Base-by-base conservation (phyloP, 2,329 filamentous ascomycete genomes). In the Cladophialophora psammophila region DNA sequence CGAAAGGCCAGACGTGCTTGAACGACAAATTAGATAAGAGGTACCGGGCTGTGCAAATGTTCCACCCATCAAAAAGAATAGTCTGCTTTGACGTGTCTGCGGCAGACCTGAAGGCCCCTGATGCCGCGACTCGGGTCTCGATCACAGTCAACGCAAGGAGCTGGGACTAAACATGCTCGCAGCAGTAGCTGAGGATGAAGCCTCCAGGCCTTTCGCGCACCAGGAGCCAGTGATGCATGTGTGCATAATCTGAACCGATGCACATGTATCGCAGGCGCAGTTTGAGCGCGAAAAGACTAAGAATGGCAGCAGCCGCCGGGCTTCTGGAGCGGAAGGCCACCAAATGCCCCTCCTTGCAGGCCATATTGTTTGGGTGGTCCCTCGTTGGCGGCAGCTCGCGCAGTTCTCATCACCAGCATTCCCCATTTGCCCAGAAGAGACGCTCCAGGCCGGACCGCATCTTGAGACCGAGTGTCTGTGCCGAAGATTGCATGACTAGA, bases 361-460 rank as follows among this genome's bases (percentile, higher is more conserved):
- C 60, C 57, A 63, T 31, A 34, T 12, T 66, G 52, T 62, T 20
- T 63, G 68, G 68, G 60, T 58, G 59, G 32, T 66, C 55, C 65
- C 65, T 62, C 31, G 15, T 55, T 45, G 54, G 38, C 56, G 34
- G 42, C 36, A 50, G 38, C 20, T 52, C 50, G 64, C 60, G 65
- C 63, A 68, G 13, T 52, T 64, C 38, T 65, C 57, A 67, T 52
- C 62, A 66, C 62, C 40, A 18, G 35, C 13, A 12, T 32, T 20
- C 57, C 31, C 35, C 57, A 8, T 8, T 8, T 40, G 40, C 34
- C 18, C 45, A 8, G 53, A 50, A 40, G 7, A 48, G 20, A 34
- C 38, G 3, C 57, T 50, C 40, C 20, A 42, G 34, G 45, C 40
- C 36, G 38, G 45, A 55, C 32, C 9, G 18, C 42, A 36, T 6